phyloP scores from a whole-genome alignment of 2,329 filamentous ascomycete species.

The Trichothecium sympodiale region DNA sequence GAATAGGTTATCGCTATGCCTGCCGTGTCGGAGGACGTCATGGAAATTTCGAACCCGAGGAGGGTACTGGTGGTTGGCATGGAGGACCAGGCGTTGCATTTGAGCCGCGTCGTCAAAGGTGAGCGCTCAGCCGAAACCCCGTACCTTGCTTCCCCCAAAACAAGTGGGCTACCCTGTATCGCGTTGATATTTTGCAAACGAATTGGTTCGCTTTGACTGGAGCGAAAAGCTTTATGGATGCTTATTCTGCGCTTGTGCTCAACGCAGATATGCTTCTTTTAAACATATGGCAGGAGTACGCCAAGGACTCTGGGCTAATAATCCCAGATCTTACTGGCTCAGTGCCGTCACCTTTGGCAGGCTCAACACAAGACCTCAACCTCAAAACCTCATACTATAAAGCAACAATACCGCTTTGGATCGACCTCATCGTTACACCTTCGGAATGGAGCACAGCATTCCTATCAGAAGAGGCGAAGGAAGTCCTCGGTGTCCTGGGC shows the following conservation, averaged over 20 bases:
- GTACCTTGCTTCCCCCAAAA: too few relatives aligned
- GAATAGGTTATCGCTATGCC: too few relatives aligned
- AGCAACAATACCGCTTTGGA: slow-evolving; percentile 51
- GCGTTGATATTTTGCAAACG: too few relatives aligned
- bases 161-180: background rate
- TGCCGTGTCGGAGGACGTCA: too few relatives aligned
- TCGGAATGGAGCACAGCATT: slow-evolving; percentile 48
- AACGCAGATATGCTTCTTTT: too few relatives aligned
- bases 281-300: too few relatives aligned
- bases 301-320: slow-evolving; percentile 5
- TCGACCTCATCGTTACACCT: slow-evolving; percentile 46
- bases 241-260: too few relatives aligned
- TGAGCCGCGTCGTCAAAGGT: slow-evolving; percentile 45
- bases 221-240: too few relatives aligned
- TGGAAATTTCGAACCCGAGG: slow-evolving; percentile 37
- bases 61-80: slow-evolving; percentile 48
- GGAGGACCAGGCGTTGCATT: slow-evolving; percentile 30
- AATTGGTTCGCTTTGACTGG: too few relatives aligned
- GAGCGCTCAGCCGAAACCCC: too few relatives aligned
- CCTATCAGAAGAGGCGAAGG: slow-evolving; percentile 46
- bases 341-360: slow-evolving; percentile 37
- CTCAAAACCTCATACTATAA: slow-evolving; percentile 52
- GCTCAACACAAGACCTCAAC: slow-evolving; percentile 43
- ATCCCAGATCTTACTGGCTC: slow-evolving; percentile 40
- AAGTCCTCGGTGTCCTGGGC: slow-evolving; percentile 50